Conservation (phyloP, 2,329 filamentous ascomycete species). For the Fusarium albosuccineum region DNA sequence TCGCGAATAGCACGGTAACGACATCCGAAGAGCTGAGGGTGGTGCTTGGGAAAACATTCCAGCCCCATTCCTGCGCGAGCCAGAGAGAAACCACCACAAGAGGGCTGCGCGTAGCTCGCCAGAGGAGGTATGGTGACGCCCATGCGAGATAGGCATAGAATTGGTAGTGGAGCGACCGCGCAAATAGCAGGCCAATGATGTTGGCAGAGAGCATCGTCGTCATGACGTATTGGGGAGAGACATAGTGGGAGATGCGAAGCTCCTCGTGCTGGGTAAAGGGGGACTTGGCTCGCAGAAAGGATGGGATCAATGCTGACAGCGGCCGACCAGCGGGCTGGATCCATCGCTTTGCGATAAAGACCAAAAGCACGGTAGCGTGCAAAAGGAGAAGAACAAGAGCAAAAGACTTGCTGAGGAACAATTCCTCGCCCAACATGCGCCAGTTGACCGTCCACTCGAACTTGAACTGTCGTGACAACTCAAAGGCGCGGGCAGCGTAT, state of each 20-base stretch:
- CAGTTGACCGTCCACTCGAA: conserved; percentile 99
- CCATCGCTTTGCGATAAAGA: conserved; percentile 79
- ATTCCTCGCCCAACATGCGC: conserved; percentile 89
- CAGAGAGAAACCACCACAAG: conserved; percentile 77
- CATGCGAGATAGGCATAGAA: conserved; percentile 94
- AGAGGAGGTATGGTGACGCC: conserved; percentile 88
- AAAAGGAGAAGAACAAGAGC: conserved; percentile 73
- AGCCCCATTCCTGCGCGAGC: conserved; percentile 88
- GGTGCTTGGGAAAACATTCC: conserved; percentile 93
- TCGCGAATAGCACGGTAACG: conserved; percentile 76
- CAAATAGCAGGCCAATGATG: conserved; percentile 84
- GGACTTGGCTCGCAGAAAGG: conserved; percentile 57
- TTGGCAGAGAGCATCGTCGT: conserved; percentile 83
- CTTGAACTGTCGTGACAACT: conserved; percentile 90
- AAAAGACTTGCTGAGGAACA: conserved; percentile 79
- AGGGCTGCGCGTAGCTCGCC: conserved; percentile 79
- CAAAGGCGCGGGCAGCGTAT: conserved; percentile 88
- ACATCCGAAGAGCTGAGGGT: conserved; percentile 69
- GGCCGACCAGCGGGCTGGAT: conserved; percentile 74
- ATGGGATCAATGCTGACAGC: conserved; percentile 64
- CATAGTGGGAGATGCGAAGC: conserved; percentile 64
- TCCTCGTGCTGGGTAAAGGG: conserved; percentile 67
- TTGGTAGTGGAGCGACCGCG: conserved; percentile 91
- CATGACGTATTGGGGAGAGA: conserved; percentile 80
- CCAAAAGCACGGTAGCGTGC: conserved; percentile 74